Base-by-base conservation (phyloP, 129 eudicot species). In the Deinandra increscens region DNA sequence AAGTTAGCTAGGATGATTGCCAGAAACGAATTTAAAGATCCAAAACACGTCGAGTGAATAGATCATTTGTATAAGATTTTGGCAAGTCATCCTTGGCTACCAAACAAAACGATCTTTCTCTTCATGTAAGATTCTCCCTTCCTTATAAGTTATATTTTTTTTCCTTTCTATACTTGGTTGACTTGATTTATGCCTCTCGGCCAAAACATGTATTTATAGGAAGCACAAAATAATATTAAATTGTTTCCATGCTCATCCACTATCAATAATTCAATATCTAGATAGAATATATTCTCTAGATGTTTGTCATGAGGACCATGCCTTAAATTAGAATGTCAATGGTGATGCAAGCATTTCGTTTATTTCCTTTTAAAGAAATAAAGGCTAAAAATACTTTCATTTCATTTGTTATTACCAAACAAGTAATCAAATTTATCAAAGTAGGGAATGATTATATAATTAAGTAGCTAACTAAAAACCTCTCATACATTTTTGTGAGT, bases 31-130 rank as follows among this genome's bases (percentile, higher is more conserved):
- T 10, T 22, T n/a, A 54, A 22, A 54, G 60, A 54, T 54, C 36
- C 15, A 45, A 13, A 3, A 45, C 13, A 15, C 13, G 13, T n/a
- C n/a, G n/a, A n/a, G n/a, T n/a, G n/a, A n/a, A n/a, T n/a, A n/a
- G n/a, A n/a, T n/a, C n/a, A n/a, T n/a, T n/a, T n/a, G n/a, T n/a
- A n/a, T n/a, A n/a, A n/a, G n/a, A n/a, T n/a, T n/a, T n/a, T n/a
- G 84, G 86, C 91, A 85, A 85, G 91, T 82, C 91, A 82, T 82
- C 87, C 85, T 85, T 85, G 87, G 91, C 91, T 84, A 81, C 77
- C 84, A 72, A 81, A 82, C 84, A 5, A 70, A 37, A 61, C 80
- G n/a, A n/a, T 22, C 34, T 54, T 48, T 51, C 33, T 22, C 34
- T 20, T 54, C 60, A 54, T 20, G 60, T 8, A 54, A 54, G 60